phyloP scores from a whole-genome alignment of 768 basidiomycete species.

The Lactarius trivialis region DNA sequence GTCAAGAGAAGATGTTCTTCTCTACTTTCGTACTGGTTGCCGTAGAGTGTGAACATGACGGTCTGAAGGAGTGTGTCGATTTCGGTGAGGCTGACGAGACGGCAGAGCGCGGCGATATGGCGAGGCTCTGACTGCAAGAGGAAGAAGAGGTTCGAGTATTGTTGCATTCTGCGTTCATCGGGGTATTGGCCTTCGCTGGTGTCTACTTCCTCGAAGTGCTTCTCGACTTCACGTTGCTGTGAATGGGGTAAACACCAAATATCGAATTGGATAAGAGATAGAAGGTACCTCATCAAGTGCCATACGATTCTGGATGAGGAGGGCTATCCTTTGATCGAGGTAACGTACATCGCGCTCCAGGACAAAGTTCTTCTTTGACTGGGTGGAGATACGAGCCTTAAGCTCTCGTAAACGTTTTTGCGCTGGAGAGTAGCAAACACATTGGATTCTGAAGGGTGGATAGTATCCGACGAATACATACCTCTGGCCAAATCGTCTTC shows the following conservation, averaged over 20 bases:
- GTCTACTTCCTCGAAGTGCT: slow-evolving; percentile 93
- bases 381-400: slow-evolving; percentile 94
- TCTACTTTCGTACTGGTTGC: slow-evolving; percentile 97
- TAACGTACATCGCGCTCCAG: slow-evolving; percentile 98
- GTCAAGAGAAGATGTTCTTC: slow-evolving; percentile 98
- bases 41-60: slow-evolving; percentile 99
- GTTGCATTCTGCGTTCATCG: slow-evolving; percentile 89
- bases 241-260: slow-evolving; percentile 17
- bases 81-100: slow-evolving; percentile 91
- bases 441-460: slow-evolving; percentile 7
- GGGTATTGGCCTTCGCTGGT: slow-evolving; percentile 88
- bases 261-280: not conserved
- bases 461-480: slow-evolving; percentile 33
- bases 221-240: slow-evolving; percentile 91
- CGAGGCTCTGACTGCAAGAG: slow-evolving; percentile 96
- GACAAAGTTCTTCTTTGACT: slow-evolving; percentile 99
- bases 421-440: slow-evolving; percentile 42
- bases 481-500: slow-evolving; percentile 95
- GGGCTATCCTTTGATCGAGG: slow-evolving; percentile 92
- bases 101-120: slow-evolving; percentile 92
- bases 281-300: slow-evolving; percentile 76
- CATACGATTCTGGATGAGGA: slow-evolving; percentile 98
- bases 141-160: slow-evolving; percentile 99
- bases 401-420: slow-evolving; percentile 96
- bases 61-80: slow-evolving; percentile 99